A percentile compares a stretch with the other conserved stretches of the same genome.
These are phyloP conservation scores for Fusarium metavorans DNA, from an alignment of 2,329 filamentous ascomycete genomes.

Conservation along the genomic window DNA sequence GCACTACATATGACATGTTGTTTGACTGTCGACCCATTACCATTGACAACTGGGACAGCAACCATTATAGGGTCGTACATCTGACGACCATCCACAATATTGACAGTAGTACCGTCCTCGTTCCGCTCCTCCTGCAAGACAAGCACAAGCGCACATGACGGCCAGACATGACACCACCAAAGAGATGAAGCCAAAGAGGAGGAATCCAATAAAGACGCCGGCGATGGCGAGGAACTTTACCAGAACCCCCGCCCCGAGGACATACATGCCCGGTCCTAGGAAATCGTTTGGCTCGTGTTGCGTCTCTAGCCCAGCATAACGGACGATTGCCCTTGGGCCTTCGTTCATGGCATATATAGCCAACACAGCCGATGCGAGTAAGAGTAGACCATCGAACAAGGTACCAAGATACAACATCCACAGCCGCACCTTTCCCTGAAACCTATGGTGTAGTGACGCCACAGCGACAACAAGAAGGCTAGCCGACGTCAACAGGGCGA, in stretches of 20 bases:
- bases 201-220: conserved; percentile 25
- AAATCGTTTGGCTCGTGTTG: not conserved
- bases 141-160: conserved; percentile 27
- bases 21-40: not conserved
- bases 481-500: conserved; percentile 24
- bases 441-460: conserved; percentile 5
- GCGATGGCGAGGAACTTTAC: conserved; percentile 31
- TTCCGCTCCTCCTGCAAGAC: conserved; percentile 14
- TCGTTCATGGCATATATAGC: conserved; percentile 26
- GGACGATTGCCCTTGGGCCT: conserved; percentile 16
- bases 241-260: conserved; percentile 26
- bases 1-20: not conserved
- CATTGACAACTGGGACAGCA: conserved; percentile 2
- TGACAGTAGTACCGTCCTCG: conserved; percentile 3
- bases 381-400: conserved; percentile 21
- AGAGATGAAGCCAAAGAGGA: conserved; percentile 24
- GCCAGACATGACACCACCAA: conserved; percentile 16
- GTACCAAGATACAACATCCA: conserved; percentile 27
- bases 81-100: conserved; percentile 10
- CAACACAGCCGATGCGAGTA: conserved; percentile 13
- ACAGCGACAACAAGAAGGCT: conserved; percentile 9
- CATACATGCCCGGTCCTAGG: conserved; percentile 29
- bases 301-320: not conserved
- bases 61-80: not conserved
- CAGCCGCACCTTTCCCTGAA: conserved; percentile 4